Percentiles rank a stretch among this genome's conserved stretches.
These are phyloP conservation scores for Rhizoctonia solani DNA, from an alignment of 1,284 basidiomycete species.

Conservation along the genomic window DNA sequence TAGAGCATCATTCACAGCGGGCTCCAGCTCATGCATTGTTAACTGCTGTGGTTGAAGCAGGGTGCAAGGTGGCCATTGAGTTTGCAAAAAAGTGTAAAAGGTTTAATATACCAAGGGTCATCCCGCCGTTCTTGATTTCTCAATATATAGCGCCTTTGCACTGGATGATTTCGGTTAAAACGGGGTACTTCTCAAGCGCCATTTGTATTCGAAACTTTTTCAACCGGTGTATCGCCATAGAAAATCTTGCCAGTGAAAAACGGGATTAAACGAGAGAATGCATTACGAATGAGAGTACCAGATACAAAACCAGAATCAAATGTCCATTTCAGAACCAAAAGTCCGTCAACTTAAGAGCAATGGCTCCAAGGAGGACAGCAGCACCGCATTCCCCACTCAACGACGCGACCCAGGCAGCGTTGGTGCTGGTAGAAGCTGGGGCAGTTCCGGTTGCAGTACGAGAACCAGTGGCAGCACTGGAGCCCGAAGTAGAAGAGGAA, in stretches of 20 bases:
- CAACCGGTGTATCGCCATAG: background rate
- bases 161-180: too few relatives aligned
- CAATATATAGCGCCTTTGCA: too few relatives aligned
- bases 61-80: slow-evolving; percentile 89
- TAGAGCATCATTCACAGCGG: slow-evolving; percentile 86
- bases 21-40: slow-evolving; percentile 91
- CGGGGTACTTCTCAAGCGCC: background rate
- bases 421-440: slow-evolving; percentile 43
- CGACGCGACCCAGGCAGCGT: slow-evolving; percentile 38
- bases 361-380: slow-evolving; percentile 33
- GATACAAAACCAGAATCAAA: background rate
- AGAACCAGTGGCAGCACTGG: slow-evolving; percentile 32
- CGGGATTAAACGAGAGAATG: slow-evolving; percentile 7
- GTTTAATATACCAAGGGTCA: too few relatives aligned
- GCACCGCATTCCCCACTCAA: slow-evolving; percentile 33
- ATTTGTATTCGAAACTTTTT: background rate
- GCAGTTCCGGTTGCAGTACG: slow-evolving; percentile 37
- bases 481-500: slow-evolving; percentile 38
- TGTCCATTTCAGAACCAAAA: slow-evolving; percentile 12
- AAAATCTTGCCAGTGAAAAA: background rate
- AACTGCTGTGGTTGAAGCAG: slow-evolving; percentile 80
- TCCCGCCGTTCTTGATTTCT: background rate
- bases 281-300: slow-evolving; percentile 26
- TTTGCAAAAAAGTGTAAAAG: slow-evolving; percentile 81
- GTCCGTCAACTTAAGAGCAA: slow-evolving; percentile 8